Conservation (phyloP, 2,329 filamentous ascomycete species). For the Xylariaceae sp. region DNA sequence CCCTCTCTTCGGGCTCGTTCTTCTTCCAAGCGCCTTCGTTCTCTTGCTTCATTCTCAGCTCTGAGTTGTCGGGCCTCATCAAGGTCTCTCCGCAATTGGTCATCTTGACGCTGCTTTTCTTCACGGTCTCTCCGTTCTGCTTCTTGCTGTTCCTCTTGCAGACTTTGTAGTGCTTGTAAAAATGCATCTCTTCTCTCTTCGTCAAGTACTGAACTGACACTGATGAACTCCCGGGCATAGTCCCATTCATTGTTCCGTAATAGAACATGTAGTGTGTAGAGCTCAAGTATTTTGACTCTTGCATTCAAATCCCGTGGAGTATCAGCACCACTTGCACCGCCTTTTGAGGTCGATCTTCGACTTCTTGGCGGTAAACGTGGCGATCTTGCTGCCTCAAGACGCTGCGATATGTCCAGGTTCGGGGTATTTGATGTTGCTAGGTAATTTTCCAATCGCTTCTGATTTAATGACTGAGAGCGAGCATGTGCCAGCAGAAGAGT, state of each 20-base stretch:
- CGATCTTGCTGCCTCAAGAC: constrained; percentile 47
- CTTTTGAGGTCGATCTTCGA: constrained; percentile 40
- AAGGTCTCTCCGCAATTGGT: constrained; percentile 50
- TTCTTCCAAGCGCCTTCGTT: constrained; percentile 49
- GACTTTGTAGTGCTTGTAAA: constrained; percentile 74
- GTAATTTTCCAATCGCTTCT: constrained; percentile 83
- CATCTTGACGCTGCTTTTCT: constrained; percentile 52
- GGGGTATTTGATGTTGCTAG: constrained; percentile 73
- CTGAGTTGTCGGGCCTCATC: constrained; percentile 53
- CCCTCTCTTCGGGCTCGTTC: constrained; percentile 44
- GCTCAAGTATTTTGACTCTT: constrained; percentile 85
- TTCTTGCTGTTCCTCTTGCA: constrained; percentile 78
- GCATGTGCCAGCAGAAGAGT: constrained; percentile 90
- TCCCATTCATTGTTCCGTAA: constrained; percentile 94
- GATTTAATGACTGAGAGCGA: constrained; percentile 75
- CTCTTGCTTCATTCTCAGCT: constrained; percentile 56
- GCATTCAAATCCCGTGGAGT: constrained; percentile 81
- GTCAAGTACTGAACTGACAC: constrained; percentile 79
- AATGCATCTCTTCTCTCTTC: constrained; percentile 90
- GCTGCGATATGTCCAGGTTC: constrained; percentile 65
- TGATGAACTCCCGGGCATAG: constrained; percentile 88
- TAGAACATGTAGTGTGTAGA: constrained; percentile 94
- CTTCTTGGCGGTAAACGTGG: constrained; percentile 21
- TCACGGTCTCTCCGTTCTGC: constrained; percentile 62
- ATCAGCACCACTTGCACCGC: constrained; percentile 60